Conservation (phyloP, 2,329 filamentous ascomycete species). For the Cladosporium sp. region DNA sequence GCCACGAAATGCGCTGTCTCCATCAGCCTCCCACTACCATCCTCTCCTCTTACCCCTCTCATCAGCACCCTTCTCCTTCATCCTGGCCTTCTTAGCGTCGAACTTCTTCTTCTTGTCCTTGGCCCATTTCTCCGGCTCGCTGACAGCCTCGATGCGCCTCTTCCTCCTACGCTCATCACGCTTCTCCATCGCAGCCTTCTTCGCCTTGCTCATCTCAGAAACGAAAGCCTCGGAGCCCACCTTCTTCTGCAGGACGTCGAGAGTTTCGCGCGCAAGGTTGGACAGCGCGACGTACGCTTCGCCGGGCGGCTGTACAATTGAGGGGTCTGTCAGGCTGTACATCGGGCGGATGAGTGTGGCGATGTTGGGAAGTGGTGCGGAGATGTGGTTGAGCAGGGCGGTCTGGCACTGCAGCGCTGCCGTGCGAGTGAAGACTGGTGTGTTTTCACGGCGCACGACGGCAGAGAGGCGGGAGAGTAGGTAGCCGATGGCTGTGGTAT, state of each 20-base stretch:
- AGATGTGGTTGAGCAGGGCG: slow-evolving; percentile 61
- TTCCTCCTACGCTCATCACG: slow-evolving; percentile 75
- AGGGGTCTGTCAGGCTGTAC: slow-evolving; percentile 78
- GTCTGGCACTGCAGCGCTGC: slow-evolving; percentile 72
- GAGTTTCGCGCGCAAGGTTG: slow-evolving; percentile 67
- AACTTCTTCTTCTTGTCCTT: slow-evolving; percentile 77
- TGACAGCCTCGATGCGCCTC: slow-evolving; percentile 82
- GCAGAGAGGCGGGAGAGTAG: slow-evolving; percentile 74
- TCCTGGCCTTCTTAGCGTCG: slow-evolving; percentile 77
- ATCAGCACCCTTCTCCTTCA: slow-evolving; percentile 72
- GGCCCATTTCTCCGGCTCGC: slow-evolving; percentile 73
- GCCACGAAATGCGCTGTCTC: neutral
- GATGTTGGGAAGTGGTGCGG: slow-evolving; percentile 57
- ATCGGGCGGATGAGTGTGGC: slow-evolving; percentile 64
- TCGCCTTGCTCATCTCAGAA: slow-evolving; percentile 66
- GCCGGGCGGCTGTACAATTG: slow-evolving; percentile 52
- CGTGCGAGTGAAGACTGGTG: slow-evolving; percentile 58
- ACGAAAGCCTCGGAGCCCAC: slow-evolving; percentile 78
- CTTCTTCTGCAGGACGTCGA: slow-evolving; percentile 80
- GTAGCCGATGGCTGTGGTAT: slow-evolving; percentile 59
- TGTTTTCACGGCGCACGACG: slow-evolving; percentile 70
- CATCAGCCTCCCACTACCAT: slow-evolving; percentile 48
- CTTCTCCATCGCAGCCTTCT: slow-evolving; percentile 66
- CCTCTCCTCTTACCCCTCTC: slow-evolving; percentile 68
- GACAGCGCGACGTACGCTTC: slow-evolving; percentile 67